These are phyloP conservation scores for Hibiscus syriacus DNA, from an alignment of 345 rosid genomes.

Conservation along the genomic window DNA sequence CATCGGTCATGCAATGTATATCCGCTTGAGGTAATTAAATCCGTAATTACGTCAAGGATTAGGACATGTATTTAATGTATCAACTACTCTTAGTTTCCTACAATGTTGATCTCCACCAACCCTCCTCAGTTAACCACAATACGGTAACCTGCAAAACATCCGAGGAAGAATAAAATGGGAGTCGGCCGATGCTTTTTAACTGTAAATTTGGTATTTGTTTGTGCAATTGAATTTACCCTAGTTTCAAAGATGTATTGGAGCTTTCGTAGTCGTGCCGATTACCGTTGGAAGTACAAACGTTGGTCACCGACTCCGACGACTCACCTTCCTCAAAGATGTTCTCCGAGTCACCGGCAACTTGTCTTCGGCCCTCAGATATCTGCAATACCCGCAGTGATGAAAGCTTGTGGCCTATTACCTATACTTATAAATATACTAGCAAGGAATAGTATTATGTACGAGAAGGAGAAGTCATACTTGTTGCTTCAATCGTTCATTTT, in stretches of 20 bases:
- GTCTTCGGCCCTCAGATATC: slow-evolving; percentile 18
- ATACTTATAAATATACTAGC: not conserved
- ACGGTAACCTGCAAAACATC: slow-evolving; percentile 17
- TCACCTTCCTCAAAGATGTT: slow-evolving; percentile 55
- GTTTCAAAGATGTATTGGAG: slow-evolving; percentile 72
- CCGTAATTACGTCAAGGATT: too few species aligned
- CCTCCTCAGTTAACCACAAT: not conserved
- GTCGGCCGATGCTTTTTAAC: not conserved
- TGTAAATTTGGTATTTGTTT: not conserved
- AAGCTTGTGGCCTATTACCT: not conserved
- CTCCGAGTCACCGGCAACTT: slow-evolving; percentile 29
- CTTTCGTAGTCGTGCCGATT: slow-evolving; percentile 61
- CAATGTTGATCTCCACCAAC: not conserved
- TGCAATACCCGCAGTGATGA: slow-evolving; percentile 25
- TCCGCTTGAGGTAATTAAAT: too few species aligned
- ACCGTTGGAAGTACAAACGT: slow-evolving; percentile 41
- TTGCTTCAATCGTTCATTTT: slow-evolving; percentile 59
- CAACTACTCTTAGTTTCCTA: too few species aligned
- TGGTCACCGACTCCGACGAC: slow-evolving; percentile 78
- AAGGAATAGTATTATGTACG: not conserved
- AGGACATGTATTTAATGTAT: too few species aligned
- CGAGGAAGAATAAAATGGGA: not conserved
- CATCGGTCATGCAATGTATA: too few species aligned
- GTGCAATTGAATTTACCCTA: slow-evolving; percentile 43
- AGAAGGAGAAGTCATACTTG: slow-evolving; percentile 26